Base-by-base conservation (phyloP, 768 basidiomycete genomes). In the Sarcomyxa edulis region DNA sequence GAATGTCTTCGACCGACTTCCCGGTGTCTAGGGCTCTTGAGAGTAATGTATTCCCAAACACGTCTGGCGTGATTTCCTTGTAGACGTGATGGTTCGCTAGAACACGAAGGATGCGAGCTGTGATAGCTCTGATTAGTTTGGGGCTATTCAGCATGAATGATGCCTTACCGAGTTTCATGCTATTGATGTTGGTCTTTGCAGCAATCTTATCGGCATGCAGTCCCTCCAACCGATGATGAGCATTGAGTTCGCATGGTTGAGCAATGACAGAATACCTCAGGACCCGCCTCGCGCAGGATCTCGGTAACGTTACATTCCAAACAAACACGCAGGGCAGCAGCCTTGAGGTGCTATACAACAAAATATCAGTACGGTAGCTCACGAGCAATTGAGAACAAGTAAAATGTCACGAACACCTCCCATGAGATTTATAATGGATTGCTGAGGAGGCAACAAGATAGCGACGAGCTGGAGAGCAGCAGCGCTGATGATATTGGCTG, bases 141-240 rank as follows among this genome's bases (percentile, higher is more conserved):
- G 18, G 32, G 18, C 32, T 18, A 11, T 10, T 8, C 32, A 8
- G 18, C 16, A 10, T 8, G 8, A 18, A 16, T 16, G 8, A 33
- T 16, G 10, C 9, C 32, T 11, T 11, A 16, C 68, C 61, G 9
- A 69, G 47, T 42, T 64, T 64, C n/a, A 44, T 35, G 2, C 55
- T 43, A 33, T 68, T 55, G 15, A 61, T 44, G 4, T 49, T 46
- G 32, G 52, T 57, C 15, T 54, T 58, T 19, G 46, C 50, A 10
- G 58, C 63, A 26, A 69, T 66, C 5, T 66, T 61, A 6, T 53
- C 42, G 15, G 59, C 52, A 24, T 70, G 66, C 16, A 64, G 39
- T 0, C 66, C 66, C 62, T 63, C 40, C 10, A 37, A 12, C 6
- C n/a, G n/a, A n/a, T n/a, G n/a, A n/a, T n/a, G n/a, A n/a, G n/a